Conservation (phyloP, 257 asterid genomes). For the Scutellaria barbata region DNA sequence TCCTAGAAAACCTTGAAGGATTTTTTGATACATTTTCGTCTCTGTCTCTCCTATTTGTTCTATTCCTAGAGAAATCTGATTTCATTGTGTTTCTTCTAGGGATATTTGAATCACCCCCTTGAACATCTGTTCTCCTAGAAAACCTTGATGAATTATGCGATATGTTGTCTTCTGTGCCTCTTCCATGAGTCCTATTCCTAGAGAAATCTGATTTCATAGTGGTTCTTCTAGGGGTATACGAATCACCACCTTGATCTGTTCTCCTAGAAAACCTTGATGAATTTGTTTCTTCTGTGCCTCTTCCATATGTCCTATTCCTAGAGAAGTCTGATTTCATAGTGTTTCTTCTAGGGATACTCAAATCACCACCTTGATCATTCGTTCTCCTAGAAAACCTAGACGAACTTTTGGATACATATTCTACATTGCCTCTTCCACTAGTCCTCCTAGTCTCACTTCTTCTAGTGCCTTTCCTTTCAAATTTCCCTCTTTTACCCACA, state of each 20-base stretch:
- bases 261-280: conserved; percentile 44
- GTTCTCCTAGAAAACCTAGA: conserved; percentile 38
- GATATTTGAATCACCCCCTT: conserved; percentile 13
- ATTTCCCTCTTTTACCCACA: conserved; percentile 26
- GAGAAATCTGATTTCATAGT: conserved; percentile 22
- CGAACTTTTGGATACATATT: conserved; percentile 35
- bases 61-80: conserved; percentile 24
- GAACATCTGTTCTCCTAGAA: conserved; percentile 38
- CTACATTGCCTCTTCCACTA: conserved; percentile 36
- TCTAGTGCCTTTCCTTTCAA: conserved; percentile 24
- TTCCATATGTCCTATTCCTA: conserved; percentile 26
- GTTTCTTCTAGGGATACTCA: conserved; percentile 29
- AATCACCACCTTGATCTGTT: conserved; percentile 32
- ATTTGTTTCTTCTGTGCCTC: conserved; percentile 37
- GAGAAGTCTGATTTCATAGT: conserved; percentile 21
- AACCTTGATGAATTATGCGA: conserved; percentile 42
- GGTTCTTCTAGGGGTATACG: not conserved
- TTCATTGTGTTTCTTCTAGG: conserved; percentile 7
- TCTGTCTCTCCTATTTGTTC: conserved; percentile 33
- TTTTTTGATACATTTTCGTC: conserved; percentile 34
- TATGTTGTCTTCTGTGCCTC: conserved; percentile 32
- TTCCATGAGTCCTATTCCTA: conserved; percentile 27
- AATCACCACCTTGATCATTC: conserved; percentile 38
- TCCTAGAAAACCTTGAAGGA: conserved; percentile 43
- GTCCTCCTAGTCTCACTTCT: conserved; percentile 29